Conservation (phyloP, 768 basidiomycete genomes). For the Naematelia aurantialba region DNA sequence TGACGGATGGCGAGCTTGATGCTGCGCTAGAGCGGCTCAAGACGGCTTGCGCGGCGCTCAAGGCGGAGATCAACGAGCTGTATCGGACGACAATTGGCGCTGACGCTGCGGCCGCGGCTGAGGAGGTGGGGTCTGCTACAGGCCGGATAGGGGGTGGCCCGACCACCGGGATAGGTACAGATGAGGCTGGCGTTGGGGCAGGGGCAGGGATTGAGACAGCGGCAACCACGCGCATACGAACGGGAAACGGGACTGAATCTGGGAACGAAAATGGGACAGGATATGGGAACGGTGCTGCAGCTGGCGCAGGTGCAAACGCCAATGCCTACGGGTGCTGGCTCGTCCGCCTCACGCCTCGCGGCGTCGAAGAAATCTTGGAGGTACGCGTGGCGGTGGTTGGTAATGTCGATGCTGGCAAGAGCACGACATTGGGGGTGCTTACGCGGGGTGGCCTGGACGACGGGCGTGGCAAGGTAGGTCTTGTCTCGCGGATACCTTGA, state of each 20-base stretch:
- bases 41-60: slow-evolving; percentile 17
- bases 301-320: not conserved
- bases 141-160: no score
- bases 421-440: slow-evolving; percentile 87
- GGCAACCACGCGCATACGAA: no score
- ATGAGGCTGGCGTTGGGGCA: no score
- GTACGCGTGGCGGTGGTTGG: slow-evolving; percentile 94
- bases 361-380: slow-evolving; percentile 56
- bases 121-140: no score
- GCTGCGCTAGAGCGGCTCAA: slow-evolving; percentile 33
- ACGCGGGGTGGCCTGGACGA: slow-evolving; percentile 67
- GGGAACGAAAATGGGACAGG: no score
- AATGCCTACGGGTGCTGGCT: slow-evolving; percentile 41
- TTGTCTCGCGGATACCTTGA: no score
- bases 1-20: slow-evolving; percentile 22
- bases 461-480: slow-evolving; percentile 31
- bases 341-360: slow-evolving; percentile 34
- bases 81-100: no score
- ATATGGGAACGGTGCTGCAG: no score
- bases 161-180: no score
- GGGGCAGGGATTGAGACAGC: no score
- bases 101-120: no score
- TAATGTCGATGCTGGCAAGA: slow-evolving; percentile 81
- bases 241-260: no score
- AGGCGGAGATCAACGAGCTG: slow-evolving; percentile 42